Conservation (phyloP, 78 protist genomes). For the Guillardia theta region DNA sequence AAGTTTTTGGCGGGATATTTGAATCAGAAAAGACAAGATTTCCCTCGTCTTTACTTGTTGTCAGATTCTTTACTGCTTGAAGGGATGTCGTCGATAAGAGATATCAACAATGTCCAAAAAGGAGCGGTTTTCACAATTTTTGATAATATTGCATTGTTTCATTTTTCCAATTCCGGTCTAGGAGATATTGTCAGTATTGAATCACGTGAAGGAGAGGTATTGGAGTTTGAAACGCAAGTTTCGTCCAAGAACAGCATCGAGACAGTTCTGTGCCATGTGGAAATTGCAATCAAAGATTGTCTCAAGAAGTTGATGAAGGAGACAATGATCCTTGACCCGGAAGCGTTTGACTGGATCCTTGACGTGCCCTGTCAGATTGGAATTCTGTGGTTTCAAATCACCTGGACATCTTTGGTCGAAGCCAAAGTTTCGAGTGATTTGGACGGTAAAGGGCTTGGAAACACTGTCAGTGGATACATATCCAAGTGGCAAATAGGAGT, state of each 20-base stretch:
- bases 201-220: conserved; percentile 36
- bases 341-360: too few relatives aligned
- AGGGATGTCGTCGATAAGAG: conserved; percentile 72
- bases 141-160: conserved; percentile 57
- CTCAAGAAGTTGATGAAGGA: not conserved
- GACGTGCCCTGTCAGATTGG: not conserved
- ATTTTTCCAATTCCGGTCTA: conserved; percentile 41
- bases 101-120: not conserved
- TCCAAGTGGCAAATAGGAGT: not conserved
- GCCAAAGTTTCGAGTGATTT: not conserved
- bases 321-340: too few relatives aligned
- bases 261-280: not conserved
- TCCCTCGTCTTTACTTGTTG: conserved; percentile 92
- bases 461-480: not conserved
- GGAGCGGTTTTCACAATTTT: not conserved
- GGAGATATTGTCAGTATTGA: conserved; percentile 17
- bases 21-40: conserved; percentile 64
- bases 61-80: conserved; percentile 87
- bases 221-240: not conserved
- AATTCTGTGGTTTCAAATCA: not conserved
- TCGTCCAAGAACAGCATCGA: not conserved
- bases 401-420: not conserved
- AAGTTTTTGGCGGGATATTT: conserved; percentile 67
- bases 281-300: not conserved
- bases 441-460: not conserved